Conservation (phyloP, 306 rosid species). For the Cucumis hystrix region DNA sequence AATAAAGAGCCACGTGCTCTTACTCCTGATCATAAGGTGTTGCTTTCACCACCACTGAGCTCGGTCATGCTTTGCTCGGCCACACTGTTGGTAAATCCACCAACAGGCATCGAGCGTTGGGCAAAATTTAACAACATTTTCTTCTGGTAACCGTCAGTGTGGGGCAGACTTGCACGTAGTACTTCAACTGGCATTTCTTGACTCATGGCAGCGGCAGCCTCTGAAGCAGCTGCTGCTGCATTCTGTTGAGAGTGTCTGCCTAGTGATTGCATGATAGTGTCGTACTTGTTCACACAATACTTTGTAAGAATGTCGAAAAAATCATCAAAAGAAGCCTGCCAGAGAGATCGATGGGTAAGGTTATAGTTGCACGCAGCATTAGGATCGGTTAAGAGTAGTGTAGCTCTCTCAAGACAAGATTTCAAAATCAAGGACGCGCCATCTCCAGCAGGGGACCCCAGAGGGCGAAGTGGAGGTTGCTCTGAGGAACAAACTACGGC, state of each 20-base stretch:
- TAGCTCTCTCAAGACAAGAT: slow-evolving; percentile 83
- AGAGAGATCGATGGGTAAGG: slow-evolving; percentile 50
- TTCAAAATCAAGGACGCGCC: slow-evolving; percentile 77
- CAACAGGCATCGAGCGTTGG: slow-evolving; percentile 68
- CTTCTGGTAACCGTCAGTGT: slow-evolving; percentile 71
- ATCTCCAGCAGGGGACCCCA: slow-evolving; percentile 79
- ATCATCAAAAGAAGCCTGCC: slow-evolving; percentile 94
- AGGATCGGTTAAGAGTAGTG: slow-evolving; percentile 73
- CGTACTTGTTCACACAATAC: slow-evolving; percentile 76
- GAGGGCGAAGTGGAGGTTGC: slow-evolving; percentile 90
- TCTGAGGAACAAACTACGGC: slow-evolving; percentile 83
- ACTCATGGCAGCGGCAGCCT: slow-evolving; percentile 57
- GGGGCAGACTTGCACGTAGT: slow-evolving; percentile 87
- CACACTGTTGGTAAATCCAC: slow-evolving; percentile 33
- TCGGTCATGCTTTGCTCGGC: slow-evolving; percentile 46
- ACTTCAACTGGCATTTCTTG: slow-evolving; percentile 96
- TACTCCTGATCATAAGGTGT: slow-evolving; percentile 31
- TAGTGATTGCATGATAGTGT: slow-evolving; percentile 52
- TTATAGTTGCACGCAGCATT: slow-evolving; percentile 61
- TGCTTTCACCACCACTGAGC: slow-evolving; percentile 14
- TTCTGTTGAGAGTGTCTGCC: slow-evolving; percentile 38
- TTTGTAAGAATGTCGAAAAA: slow-evolving; percentile 69
- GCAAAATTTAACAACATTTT: slow-evolving; percentile 61
- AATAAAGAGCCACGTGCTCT: neutral
- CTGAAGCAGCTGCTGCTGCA: slow-evolving; percentile 38